Percentiles rank a stretch among this genome's conserved stretches.
These are phyloP conservation scores for Caloboletus inedulis DNA, from an alignment of 1,284 basidiomycete genomes.

Conservation along the genomic window DNA sequence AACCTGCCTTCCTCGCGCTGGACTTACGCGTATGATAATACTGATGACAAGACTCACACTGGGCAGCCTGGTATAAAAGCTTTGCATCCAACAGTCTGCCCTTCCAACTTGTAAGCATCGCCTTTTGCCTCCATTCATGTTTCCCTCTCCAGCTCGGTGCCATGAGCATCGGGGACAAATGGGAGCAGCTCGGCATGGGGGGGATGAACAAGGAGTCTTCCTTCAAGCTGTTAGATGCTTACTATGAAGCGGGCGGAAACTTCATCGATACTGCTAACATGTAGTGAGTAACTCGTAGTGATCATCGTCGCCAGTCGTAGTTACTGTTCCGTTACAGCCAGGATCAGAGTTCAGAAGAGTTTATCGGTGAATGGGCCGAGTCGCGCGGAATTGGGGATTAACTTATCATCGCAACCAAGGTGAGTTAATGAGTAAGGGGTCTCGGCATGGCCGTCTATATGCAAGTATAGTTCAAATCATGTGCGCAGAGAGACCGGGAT, in stretches of 20 bases:
- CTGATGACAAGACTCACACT: neutral
- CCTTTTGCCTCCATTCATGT: neutral
- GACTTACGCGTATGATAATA: neutral
- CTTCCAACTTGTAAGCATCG: neutral
- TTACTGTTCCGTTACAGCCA: constrained; percentile 33
- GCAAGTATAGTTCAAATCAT: neutral
- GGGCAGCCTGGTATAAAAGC: neutral
- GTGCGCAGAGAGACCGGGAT: neutral
- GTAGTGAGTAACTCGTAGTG: neutral
- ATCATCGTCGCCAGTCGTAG: neutral
- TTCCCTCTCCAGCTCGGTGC: constrained; percentile 1
- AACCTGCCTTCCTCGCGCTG: no score
- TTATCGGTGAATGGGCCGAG: constrained; percentile 45
- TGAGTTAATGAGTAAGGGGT: constrained; percentile 4
- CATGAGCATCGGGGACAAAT: constrained; percentile 6
- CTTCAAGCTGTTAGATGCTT: neutral
- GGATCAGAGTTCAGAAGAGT: constrained; percentile 38
- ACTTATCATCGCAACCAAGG: constrained; percentile 54
- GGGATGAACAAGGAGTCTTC: constrained; percentile 1
- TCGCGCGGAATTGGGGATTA: constrained; percentile 50
- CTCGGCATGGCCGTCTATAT: neutral
- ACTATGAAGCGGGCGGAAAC: constrained; percentile 1
- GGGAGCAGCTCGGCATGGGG: neutral
- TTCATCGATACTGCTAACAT: constrained; percentile 2
- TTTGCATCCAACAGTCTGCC: neutral